Evolutionary conservation across 495 filamentous ascomycete species (phyloP).

Genomic region (Podospora sp.): DNA sequence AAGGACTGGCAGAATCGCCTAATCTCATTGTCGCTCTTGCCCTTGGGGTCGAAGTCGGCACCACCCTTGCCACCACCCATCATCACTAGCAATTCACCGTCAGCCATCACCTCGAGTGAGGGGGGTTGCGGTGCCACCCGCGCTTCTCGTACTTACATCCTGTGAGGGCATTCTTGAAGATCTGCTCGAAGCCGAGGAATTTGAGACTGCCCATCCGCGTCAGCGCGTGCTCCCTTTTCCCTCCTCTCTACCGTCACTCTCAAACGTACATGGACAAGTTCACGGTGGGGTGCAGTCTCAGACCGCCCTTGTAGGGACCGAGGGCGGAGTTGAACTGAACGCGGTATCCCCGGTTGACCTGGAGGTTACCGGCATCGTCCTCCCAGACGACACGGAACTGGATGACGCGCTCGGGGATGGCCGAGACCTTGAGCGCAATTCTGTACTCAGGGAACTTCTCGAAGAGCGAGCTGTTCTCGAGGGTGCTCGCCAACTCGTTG

Average conservation of each 20-base stretch:
- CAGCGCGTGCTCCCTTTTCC: constrained; percentile 15
- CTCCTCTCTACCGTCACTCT: background rate
- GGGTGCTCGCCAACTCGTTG: constrained; percentile 92
- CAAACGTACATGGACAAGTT: constrained; percentile 80
- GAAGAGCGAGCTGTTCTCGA: constrained; percentile 93
- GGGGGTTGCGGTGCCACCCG: background rate
- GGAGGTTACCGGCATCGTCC: constrained; percentile 82
- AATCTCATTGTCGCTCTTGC: constrained; percentile 96
- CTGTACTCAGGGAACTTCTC: constrained; percentile 90
- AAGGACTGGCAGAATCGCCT: constrained; percentile 95
- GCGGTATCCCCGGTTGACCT: constrained; percentile 95
- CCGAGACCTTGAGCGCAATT: constrained; percentile 82
- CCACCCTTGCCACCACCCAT: constrained; percentile 99
- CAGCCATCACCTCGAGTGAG: constrained; percentile 24
- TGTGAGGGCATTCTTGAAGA: constrained; percentile 99
- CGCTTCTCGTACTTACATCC: constrained; percentile 65
- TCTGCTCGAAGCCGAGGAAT: constrained; percentile 99
- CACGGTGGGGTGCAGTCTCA: constrained; percentile 93
- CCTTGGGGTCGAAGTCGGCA: constrained; percentile 99
- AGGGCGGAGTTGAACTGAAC: constrained; percentile 99
- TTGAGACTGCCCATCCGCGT: constrained; percentile 60
- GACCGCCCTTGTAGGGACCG: constrained; percentile 97
- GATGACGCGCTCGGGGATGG: constrained; percentile 93
- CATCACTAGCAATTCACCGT: constrained; percentile 62
- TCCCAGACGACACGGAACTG: constrained; percentile 99